phyloP scores from a whole-genome alignment of 2,329 filamentous ascomycete species.

The Trichoderma aggressivum region DNA sequence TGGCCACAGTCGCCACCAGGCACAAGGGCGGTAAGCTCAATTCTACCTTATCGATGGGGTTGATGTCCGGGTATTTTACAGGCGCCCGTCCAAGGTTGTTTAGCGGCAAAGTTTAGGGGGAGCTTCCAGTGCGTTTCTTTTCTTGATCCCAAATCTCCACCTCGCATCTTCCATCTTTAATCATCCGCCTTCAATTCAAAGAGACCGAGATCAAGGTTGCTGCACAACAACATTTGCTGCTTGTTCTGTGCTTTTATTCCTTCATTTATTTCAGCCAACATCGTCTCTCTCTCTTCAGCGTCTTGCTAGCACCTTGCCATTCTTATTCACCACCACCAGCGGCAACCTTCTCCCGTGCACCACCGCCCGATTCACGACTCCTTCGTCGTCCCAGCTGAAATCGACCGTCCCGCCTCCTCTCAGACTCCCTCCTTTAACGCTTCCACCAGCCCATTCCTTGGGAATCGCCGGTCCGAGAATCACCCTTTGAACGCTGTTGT shows the following conservation, averaged over 20 bases:
- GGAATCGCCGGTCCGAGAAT: slow-evolving; percentile 17
- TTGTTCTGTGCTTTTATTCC: neutral
- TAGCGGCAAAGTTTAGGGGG: neutral
- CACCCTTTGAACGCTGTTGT: slow-evolving; percentile 8
- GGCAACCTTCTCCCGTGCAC: slow-evolving; percentile 4
- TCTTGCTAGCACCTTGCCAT: slow-evolving; percentile 10
- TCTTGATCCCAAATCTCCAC: neutral
- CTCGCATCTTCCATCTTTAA: neutral
- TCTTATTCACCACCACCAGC: slow-evolving; percentile 7
- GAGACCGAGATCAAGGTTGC: neutral
- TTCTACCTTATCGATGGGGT: slow-evolving; percentile 10
- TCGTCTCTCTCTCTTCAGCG: neutral
- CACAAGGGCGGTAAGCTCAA: slow-evolving; percentile 1
- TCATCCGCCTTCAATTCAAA: too few relatives aligned
- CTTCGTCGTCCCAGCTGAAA: slow-evolving; percentile 15
- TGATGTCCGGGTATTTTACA: too few relatives aligned
- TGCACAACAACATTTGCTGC: neutral
- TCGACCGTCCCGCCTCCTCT: slow-evolving; percentile 19
- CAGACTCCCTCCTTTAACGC: slow-evolving; percentile 11
- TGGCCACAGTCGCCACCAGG: slow-evolving; percentile 8
- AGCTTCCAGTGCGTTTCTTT: neutral
- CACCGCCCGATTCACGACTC: slow-evolving; percentile 4
- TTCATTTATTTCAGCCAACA: neutral
- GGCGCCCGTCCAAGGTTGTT: neutral
- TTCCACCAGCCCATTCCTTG: slow-evolving; percentile 16